phyloP scores from a whole-genome alignment of 140 eudicot genomes.

The Cichorium intybus region DNA sequence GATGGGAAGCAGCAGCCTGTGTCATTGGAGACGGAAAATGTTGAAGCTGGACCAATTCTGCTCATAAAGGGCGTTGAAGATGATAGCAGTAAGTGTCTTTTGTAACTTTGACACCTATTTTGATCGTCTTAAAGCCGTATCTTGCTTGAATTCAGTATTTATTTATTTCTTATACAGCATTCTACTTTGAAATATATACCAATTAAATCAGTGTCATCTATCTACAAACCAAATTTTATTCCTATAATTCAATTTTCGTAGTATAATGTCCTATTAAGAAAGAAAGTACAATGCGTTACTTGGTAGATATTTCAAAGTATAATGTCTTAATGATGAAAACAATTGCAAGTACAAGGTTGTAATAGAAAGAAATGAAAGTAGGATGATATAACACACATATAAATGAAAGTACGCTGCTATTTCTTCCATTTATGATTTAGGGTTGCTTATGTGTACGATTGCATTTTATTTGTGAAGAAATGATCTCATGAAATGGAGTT shows the following conservation, averaged over 20 bases:
- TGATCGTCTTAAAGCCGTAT: neutral
- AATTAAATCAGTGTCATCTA: neutral
- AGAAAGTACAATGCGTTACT: neutral
- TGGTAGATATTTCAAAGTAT: neutral
- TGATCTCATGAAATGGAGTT: constrained; percentile 3
- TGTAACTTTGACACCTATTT: neutral
- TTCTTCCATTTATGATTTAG: too few relatives aligned
- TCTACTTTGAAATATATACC: neutral
- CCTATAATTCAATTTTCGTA: neutral
- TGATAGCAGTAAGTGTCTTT: constrained; percentile 16
- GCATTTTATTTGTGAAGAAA: constrained; percentile 6
- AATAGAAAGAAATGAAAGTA: neutral
- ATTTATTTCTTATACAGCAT: too few relatives aligned
- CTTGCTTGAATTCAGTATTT: too few relatives aligned
- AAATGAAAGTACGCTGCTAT: too few relatives aligned
- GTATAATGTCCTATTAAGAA: neutral
- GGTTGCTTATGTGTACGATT: neutral
- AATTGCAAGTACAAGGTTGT: too few relatives aligned
- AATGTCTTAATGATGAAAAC: neutral
- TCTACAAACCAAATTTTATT: neutral
- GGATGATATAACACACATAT: neutral
- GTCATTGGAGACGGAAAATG: constrained; percentile 40
- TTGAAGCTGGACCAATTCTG: constrained; percentile 30
- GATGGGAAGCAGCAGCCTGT: constrained; percentile 39
- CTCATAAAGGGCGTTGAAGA: constrained; percentile 19